Evolutionary conservation across 2,329 filamentous ascomycete genomes (phyloP), one percentile per base, ranked within the genome.

Genomic region (Fonsecaea multimorphosa): DNA sequence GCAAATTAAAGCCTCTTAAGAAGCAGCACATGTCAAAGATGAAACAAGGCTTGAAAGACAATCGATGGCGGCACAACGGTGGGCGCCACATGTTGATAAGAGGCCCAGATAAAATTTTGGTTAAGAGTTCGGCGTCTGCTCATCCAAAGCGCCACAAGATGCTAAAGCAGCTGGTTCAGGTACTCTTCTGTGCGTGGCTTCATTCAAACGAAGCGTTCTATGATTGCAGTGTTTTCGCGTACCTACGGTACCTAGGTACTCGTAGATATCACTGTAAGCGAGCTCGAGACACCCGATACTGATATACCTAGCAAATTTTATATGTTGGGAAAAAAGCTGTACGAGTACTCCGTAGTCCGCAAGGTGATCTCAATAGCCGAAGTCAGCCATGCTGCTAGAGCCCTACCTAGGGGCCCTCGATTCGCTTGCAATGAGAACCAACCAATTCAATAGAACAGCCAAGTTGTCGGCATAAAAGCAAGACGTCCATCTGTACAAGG

Each of bases 61-160:
- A 51, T 32, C 40, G 11, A 54, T 14, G 24, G 40, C 29, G 54
- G 40, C 38, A 38, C 32, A 58, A 58, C 54, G 61, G 34, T 44
- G 51, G 8, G 31, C 61, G 61, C 55, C 61, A 58, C 44, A 53
- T 24, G 22, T 22, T 32, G 61, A 63, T 63, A 63, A 58, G 61
- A 54, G 40, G 34, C 32, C 34, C 32, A 38, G 9, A 27, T 40
- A 34, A 36, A 36, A 36, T 27, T 57, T 27, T 2, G 54, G 16
- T 57, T 11, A 57, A 9, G 32, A 27, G n/a, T 27, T 22, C 31
- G 53, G 31, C 53, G 31, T 24, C 27, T 56, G 2, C 44, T 49
- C 44, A 11, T 49, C 44, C 9, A 24, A 24, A 12, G 19, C 19
- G 44, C 44, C 44, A 49, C 44, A 49, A 49, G 11, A 49, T 49